phyloP scores from a whole-genome alignment of 2,329 filamentous ascomycete species.

The Colletotrichum gigasporum region DNA sequence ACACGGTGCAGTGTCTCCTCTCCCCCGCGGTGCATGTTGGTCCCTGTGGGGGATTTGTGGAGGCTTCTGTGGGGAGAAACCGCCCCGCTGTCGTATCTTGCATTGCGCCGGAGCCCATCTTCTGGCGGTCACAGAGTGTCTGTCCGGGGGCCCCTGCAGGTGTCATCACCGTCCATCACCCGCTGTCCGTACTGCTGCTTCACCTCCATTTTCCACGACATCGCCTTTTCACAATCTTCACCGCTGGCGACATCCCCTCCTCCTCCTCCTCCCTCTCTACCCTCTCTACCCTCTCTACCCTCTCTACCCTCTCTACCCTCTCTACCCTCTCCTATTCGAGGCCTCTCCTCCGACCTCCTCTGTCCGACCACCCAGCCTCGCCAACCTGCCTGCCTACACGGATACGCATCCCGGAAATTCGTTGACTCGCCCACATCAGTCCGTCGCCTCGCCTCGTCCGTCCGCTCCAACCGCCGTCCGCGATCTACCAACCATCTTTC shows the following conservation, averaged over 20 bases:
- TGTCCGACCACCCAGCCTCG: too few species aligned
- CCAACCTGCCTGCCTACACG: too few species aligned
- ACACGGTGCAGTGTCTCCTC: neutral
- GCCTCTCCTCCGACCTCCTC: too few species aligned
- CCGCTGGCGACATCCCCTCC: too few species aligned
- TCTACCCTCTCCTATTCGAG: too few species aligned
- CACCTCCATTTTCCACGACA: neutral
- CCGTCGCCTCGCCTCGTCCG: constrained; percentile 21
- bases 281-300: too few species aligned
- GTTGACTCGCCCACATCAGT: constrained; percentile 1
- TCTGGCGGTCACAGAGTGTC: neutral
- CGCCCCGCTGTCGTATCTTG: constrained; percentile 6
- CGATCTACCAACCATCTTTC: constrained; percentile 7
- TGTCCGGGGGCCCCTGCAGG: constrained; percentile 12
- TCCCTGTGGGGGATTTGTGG: constrained; percentile 10
- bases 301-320: too few species aligned
- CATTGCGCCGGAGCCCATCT: neutral
- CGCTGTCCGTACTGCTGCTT: neutral
- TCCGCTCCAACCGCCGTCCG: constrained; percentile 1
- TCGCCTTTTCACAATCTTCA: neutral
- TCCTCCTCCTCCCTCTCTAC: too few species aligned
- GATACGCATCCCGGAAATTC: too few species aligned
- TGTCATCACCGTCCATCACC: constrained; percentile 21
- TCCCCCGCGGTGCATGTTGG: neutral
- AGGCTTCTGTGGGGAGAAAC: constrained; percentile 4